Percentiles rank a stretch among this genome's conserved stretches.
phyloP scores from a whole-genome alignment of 306 rosid genomes.

The Fagus sylvatica region DNA sequence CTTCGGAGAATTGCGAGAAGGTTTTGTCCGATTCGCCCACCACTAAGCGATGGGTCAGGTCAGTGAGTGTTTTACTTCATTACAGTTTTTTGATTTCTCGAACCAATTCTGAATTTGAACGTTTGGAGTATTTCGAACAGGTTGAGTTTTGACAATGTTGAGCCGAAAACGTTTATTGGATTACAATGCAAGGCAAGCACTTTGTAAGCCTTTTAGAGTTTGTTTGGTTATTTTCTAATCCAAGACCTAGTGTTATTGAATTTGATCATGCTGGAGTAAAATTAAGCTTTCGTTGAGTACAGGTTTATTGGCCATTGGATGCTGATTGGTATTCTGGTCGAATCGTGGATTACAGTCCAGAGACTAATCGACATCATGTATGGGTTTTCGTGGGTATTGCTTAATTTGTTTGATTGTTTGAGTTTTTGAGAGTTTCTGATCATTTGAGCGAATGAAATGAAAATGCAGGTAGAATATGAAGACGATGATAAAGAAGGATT shows the following conservation, averaged over 20 bases:
- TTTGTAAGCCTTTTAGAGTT: slow-evolving; percentile 30
- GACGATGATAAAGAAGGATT: slow-evolving; percentile 80
- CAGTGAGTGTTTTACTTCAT: neutral
- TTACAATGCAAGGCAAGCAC: slow-evolving; percentile 88
- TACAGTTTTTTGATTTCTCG: neutral
- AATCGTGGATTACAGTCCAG: slow-evolving; percentile 57
- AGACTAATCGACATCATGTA: slow-evolving; percentile 73
- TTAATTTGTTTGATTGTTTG: slow-evolving; percentile 4
- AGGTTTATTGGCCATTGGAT: slow-evolving; percentile 99
- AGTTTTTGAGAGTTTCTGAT: slow-evolving; percentile 11
- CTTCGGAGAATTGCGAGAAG: slow-evolving; percentile 37
- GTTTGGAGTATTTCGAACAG: slow-evolving; percentile 36
- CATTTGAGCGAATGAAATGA: slow-evolving; percentile 13
- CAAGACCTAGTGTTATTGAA: slow-evolving; percentile 1
- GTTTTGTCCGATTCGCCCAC: slow-evolving; percentile 44
- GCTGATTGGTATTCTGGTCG: slow-evolving; percentile 63
- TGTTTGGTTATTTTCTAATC: neutral
- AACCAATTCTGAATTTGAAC: neutral
- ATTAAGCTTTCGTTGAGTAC: slow-evolving; percentile 31
- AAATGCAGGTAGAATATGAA: slow-evolving; percentile 76
- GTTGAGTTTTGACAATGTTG: slow-evolving; percentile 65
- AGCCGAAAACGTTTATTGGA: slow-evolving; percentile 74
- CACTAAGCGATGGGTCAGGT: slow-evolving; percentile 84
- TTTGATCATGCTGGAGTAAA: slow-evolving; percentile 14
- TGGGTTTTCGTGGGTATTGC: slow-evolving; percentile 18